Evolutionary conservation across 2,329 filamentous ascomycete species (phyloP), one percentile per base, ranked within the genome.

Genomic region (Colletotrichum navitas): DNA sequence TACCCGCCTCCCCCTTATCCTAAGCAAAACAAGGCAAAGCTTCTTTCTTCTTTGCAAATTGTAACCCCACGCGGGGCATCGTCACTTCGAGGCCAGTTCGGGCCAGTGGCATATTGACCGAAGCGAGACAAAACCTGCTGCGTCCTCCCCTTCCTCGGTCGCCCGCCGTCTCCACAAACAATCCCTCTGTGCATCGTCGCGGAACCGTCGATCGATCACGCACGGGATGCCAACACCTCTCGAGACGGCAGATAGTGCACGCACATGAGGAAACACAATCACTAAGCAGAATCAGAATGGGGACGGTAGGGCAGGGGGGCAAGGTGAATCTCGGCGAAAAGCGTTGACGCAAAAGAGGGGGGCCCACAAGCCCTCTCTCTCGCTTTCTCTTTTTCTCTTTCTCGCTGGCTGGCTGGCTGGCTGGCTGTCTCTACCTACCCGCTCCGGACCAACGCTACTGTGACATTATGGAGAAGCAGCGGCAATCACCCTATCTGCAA

Each of bases 401-500:
- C 39, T 41, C 14, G 21, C 16, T 43, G 16, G 16, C 8, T 43
- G 6, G 7, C 16, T 43, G 16, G n/a, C 18, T n/a, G 18, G n/a
- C 43, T 32, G 3, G 0, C 18, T 43, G 4, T 10, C 16, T 10
- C 21, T n/a, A 45, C 18, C 18, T 66, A 47, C 63, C 62, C 62
- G 34, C 61, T 32, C 24, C 21, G 55, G 18, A 7, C 68, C 64
- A 68, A 68, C 68, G 41, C 51, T 51, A 66, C 68, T 58, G 58
- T 66, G 39, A 14, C 60, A 49, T 64, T 71, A 56, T 21, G 55
- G 61, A 63, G n/a, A 68, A 56, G 11, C 32, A 5, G 60, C 54
- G 39, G 32, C 63, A 60, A 51, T 51, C 49, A 56, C 56, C 63
- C 56, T 71, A 71, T 71, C 68, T 63, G 68, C 43, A 71, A 63